Base-by-base conservation (phyloP, 2,329 filamentous ascomycete species). In the Aureobasidium uvarum region DNA sequence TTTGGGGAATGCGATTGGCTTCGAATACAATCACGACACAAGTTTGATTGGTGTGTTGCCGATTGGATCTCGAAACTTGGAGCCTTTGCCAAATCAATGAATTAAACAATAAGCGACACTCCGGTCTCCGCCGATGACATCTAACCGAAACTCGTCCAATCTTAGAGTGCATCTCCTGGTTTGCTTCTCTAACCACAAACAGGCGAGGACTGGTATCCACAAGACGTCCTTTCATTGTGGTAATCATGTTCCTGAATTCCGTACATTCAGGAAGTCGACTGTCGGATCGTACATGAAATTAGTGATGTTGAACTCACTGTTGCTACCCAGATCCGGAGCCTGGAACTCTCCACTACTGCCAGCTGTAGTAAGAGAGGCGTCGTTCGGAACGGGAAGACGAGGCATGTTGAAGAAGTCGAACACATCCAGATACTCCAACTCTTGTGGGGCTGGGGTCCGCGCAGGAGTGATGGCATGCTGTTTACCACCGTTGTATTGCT, bases 381-480 rank as follows among this genome's bases (percentile, higher is more conserved):
- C 69, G n/a, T 72, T 69, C 62, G 74, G 75, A 8, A 69, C 72
- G 56, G 84, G 84, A 28, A 96, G 79, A 20, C 92, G 82, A 0
- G 93, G 93, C 65, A 96, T 87, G 74, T 96, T 96, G 81, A 96
- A 97, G 74, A 96, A 96, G 71, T 95, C 91, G 74, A 97, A 96
- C 0, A 96, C 90, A 71, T 96, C 92, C 2, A 96, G 81, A 74
- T 96, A 96, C 74, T 96, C 93, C 3, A 96, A 81, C 72, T 96
- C 92, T 70, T 95, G 91, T 1, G 89, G 85, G 11, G 87, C 89
- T 0, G 91, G 90, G 55, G 67, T 73, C 66, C 75, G 62, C 68
- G 64, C 80, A 69, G 67, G 75, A 1, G 75, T 75, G 3, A 76
- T 73, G 7, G 66, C 66, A 18, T 66, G 64, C 11, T 66, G 58